Conservation (phyloP, 139 green algal genomes). For the Chlorella ohadii region DNA sequence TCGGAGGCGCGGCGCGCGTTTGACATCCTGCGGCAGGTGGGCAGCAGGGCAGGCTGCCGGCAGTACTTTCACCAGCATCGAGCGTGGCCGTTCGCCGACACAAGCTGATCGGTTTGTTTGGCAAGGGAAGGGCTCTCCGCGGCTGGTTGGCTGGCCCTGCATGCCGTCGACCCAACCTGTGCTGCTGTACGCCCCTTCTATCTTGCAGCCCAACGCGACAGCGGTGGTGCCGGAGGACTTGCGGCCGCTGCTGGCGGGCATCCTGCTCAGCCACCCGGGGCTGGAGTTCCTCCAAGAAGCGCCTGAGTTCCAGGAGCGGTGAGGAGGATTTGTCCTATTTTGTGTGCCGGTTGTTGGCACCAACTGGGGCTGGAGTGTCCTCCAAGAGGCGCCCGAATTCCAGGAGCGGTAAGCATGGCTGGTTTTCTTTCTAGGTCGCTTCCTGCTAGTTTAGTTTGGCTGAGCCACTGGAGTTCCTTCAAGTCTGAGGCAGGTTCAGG, state of each 20-base stretch:
- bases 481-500: no score
- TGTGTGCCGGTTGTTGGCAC: no score
- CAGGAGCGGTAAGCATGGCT: constrained; percentile 71
- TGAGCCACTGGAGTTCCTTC: no score
- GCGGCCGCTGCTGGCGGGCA: constrained; percentile 80
- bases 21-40: constrained; percentile 52
- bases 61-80: no score
- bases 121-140: no score
- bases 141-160: neutral
- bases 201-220: neutral
- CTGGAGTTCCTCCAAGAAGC: constrained; percentile 98
- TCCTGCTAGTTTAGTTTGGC: no score
- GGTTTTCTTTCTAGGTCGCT: no score
- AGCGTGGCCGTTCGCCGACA: no score
- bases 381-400: constrained; percentile 87
- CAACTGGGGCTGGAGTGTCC: neutral
- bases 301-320: constrained; percentile 96
- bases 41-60: no score
- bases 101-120: no score
- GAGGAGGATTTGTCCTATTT: neutral
- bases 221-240: constrained; percentile 80
- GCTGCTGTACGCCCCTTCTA: no score
- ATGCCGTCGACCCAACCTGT: neutral
- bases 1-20: constrained; percentile 38
- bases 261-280: constrained; percentile 93